Conservation (phyloP, 2,329 filamentous ascomycete species). For the Trichoderma guizhouense region DNA sequence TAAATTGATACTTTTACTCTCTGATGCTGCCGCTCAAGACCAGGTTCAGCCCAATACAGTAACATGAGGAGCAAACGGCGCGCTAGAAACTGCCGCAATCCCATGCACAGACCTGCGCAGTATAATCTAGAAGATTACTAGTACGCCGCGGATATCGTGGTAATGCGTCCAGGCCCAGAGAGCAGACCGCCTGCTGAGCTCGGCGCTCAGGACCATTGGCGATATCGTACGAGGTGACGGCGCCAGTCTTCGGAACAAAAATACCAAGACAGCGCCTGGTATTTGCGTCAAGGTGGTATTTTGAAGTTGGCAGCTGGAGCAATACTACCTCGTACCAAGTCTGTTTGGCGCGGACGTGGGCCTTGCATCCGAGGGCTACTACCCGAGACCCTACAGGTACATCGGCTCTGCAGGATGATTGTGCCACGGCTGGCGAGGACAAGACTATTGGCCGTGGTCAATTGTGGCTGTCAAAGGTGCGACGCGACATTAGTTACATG, state of each 20-base stretch:
- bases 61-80: background rate
- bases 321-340: background rate
- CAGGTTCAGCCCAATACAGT: background rate
- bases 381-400: slow-evolving; percentile 1
- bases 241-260: background rate
- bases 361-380: background rate
- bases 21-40: background rate
- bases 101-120: background rate
- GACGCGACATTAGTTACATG: background rate
- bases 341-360: background rate
- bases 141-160: background rate
- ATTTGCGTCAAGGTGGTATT: background rate
- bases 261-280: background rate
- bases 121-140: background rate
- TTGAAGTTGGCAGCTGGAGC: background rate
- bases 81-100: background rate
- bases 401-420: background rate
- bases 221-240: background rate
- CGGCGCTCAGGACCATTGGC: background rate
- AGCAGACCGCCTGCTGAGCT: background rate
- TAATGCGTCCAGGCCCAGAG: background rate
- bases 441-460: background rate
- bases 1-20: background rate
- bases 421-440: background rate
- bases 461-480: slow-evolving; percentile 15